phyloP scores from a whole-genome alignment of 306 rosid genomes.

The Pyrus communis region DNA sequence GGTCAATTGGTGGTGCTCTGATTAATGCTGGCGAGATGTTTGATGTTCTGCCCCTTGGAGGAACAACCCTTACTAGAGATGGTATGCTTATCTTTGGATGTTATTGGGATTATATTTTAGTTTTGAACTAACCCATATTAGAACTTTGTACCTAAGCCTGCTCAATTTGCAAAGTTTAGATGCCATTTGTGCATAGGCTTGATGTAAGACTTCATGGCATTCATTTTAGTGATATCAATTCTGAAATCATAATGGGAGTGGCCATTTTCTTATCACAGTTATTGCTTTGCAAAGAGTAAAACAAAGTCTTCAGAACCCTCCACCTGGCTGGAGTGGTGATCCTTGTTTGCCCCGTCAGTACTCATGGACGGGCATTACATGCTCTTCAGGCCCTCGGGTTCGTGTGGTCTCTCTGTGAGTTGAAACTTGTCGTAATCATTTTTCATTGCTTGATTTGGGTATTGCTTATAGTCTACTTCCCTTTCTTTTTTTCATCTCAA shows the following conservation, averaged over 20 bases:
- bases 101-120: not conserved
- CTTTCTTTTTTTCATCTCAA: not conserved
- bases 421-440: slow-evolving; percentile 7
- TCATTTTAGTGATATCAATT: not conserved
- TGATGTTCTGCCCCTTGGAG: slow-evolving; percentile 47
- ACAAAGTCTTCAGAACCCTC: slow-evolving; percentile 51
- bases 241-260: not conserved
- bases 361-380: slow-evolving; percentile 84
- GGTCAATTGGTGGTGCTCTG: slow-evolving; percentile 56
- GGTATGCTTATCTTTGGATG: slow-evolving; percentile 35
- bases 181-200: not conserved
- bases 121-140: not conserved
- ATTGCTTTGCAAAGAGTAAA: slow-evolving; percentile 51
- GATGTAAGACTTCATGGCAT: not conserved
- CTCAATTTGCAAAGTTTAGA: not conserved
- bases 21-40: slow-evolving; percentile 84
- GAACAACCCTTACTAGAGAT: slow-evolving; percentile 69
- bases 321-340: slow-evolving; percentile 83
- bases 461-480: slow-evolving; percentile 1
- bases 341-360: slow-evolving; percentile 73
- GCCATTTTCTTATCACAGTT: slow-evolving; percentile 37
- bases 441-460: slow-evolving; percentile 3
- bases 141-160: not conserved
- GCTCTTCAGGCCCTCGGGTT: slow-evolving; percentile 56
- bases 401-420: slow-evolving; percentile 80